These are phyloP conservation scores for Bremia lactucae DNA, from an alignment of 352 stramenopile genomes.

Conservation along the genomic window DNA sequence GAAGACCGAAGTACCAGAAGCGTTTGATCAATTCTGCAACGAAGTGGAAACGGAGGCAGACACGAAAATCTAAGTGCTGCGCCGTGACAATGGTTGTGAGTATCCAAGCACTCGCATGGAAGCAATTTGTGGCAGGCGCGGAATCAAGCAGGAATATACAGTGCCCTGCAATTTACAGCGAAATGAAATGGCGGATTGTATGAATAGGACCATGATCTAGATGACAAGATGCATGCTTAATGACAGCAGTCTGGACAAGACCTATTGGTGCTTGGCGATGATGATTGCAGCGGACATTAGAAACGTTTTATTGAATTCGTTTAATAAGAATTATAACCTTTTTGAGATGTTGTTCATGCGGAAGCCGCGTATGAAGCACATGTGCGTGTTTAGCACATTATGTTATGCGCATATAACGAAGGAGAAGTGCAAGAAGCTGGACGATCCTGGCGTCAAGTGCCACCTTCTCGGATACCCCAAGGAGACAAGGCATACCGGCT, in stretches of 20 bases:
- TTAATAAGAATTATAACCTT: not conserved
- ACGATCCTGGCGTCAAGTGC: not conserved
- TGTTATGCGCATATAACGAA: not conserved
- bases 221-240: not conserved
- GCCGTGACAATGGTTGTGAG: not conserved
- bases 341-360: not conserved
- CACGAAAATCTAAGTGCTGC: not conserved
- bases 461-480: not conserved
- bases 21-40: not conserved
- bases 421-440: not conserved
- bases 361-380: not conserved
- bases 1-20: not conserved
- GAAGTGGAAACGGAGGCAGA: not conserved
- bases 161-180: not conserved
- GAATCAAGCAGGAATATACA: not conserved
- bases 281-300: not conserved
- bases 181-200: not conserved
- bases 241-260: not conserved
- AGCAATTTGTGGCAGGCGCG: not conserved
- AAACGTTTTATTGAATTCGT: not conserved
- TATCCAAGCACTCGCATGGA: not conserved
- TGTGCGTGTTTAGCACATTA: not conserved
- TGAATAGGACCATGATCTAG: not conserved
- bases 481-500: not conserved
- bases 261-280: not conserved